phyloP scores from a whole-genome alignment of 176 grass and related monocot species.

The Oryza punctata region DNA sequence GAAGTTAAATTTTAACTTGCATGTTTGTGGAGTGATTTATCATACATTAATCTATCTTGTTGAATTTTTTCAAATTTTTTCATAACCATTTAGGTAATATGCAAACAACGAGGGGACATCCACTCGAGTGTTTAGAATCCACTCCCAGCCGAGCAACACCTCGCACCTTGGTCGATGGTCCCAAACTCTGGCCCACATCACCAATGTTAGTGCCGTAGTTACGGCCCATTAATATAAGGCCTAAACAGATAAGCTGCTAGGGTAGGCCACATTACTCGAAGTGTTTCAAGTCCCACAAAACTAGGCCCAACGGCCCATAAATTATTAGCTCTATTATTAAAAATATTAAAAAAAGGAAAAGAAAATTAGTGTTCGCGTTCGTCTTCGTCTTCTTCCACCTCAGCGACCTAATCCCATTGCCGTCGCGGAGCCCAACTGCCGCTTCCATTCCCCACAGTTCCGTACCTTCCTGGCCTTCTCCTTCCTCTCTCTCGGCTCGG shows the following conservation, averaged over 20 bases:
- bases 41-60: no score
- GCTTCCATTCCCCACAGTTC: slow-evolving; percentile 38
- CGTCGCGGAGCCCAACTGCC: neutral
- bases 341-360: neutral
- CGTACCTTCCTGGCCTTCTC: slow-evolving; percentile 39
- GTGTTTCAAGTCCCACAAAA: neutral
- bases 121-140: no score
- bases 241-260: no score
- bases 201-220: no score
- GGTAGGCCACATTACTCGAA: neutral
- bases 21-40: no score
- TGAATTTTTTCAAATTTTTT: no score
- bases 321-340: no score
- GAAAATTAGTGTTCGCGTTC: neutral
- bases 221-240: no score
- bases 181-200: neutral
- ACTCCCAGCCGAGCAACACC: neutral
- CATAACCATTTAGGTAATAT: no score
- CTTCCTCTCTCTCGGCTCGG: neutral
- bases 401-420: slow-evolving; percentile 40
- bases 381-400: slow-evolving; percentile 40
- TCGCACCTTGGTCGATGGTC: neutral
- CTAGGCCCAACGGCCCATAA: no score
- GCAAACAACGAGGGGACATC: no score
- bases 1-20: no score